Evolutionary conservation across 2,329 filamentous ascomycete species (phyloP).

Genomic region (Xylaria sp.): DNA sequence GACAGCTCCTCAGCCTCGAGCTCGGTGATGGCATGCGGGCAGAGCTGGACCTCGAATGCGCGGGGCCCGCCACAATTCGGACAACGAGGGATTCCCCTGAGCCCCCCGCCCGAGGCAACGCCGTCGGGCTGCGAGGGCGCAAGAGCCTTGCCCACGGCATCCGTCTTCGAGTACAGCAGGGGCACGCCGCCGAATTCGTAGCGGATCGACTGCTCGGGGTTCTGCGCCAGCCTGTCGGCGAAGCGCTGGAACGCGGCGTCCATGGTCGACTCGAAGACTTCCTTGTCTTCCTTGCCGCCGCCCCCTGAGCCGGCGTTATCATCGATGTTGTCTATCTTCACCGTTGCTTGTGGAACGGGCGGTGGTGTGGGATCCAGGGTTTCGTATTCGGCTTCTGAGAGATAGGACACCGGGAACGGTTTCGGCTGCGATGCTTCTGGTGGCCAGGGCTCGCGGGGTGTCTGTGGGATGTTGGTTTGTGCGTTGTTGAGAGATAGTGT

Average conservation of each 20-base stretch:
- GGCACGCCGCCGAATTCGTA: slow-evolving; percentile 81
- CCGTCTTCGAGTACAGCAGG: slow-evolving; percentile 82
- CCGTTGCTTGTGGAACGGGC: slow-evolving; percentile 61
- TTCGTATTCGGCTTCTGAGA: slow-evolving; percentile 91
- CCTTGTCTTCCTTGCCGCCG: slow-evolving; percentile 70
- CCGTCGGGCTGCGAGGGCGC: slow-evolving; percentile 37
- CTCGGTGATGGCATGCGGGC: slow-evolving; percentile 88
- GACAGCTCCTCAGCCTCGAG: slow-evolving; percentile 80
- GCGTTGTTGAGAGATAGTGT: slow-evolving; percentile 77
- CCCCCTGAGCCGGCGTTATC: slow-evolving; percentile 49
- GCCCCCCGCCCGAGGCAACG: slow-evolving; percentile 42
- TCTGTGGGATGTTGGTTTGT: slow-evolving; percentile 49
- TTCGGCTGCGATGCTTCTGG: slow-evolving; percentile 68
- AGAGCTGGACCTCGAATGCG: slow-evolving; percentile 91
- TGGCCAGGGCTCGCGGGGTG: slow-evolving; percentile 79
- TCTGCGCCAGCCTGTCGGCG: slow-evolving; percentile 79
- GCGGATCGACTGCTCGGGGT: slow-evolving; percentile 82
- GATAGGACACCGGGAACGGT: slow-evolving; percentile 80
- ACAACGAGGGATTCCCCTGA: slow-evolving; percentile 75
- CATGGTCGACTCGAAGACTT: slow-evolving; percentile 77
- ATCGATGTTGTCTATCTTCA: slow-evolving; percentile 61
- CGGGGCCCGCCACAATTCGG: slow-evolving; percentile 77
- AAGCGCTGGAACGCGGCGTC: slow-evolving; percentile 80
- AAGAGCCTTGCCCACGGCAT: slow-evolving; percentile 76
- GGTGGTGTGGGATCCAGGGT: slow-evolving; percentile 73